A percentile compares a stretch with the other conserved stretches of the same genome.
phyloP scores from a whole-genome alignment of 2,329 filamentous ascomycete genomes.

The Onygenales sp. region DNA sequence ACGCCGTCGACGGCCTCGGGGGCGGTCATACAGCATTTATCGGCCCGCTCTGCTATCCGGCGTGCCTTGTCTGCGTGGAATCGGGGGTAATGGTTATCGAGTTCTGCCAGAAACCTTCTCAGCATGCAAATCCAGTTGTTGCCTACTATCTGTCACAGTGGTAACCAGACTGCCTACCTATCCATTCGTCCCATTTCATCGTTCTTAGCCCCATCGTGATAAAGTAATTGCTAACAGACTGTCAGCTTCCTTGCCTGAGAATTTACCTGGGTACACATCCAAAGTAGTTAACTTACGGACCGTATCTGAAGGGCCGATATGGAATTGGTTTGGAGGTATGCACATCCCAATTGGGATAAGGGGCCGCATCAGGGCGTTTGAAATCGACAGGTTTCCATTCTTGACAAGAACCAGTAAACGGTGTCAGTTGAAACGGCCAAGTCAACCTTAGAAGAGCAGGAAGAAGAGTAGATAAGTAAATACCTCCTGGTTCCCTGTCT shows the following conservation, averaged over 20 bases:
- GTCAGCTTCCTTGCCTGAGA: neutral
- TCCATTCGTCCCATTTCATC: conserved; percentile 65
- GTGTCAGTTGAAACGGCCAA: neutral
- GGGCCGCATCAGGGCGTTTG: conserved; percentile 47
- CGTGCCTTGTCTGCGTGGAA: conserved; percentile 63
- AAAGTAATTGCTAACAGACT: conserved; percentile 49
- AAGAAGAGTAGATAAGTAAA: neutral
- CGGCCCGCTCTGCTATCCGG: conserved; percentile 57
- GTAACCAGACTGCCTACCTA: conserved; percentile 30
- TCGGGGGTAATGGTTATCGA: conserved; percentile 67
- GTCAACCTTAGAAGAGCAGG: neutral
- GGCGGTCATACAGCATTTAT: conserved; percentile 59
- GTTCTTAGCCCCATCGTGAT: conserved; percentile 69
- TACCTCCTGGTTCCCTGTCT: conserved; percentile 40
- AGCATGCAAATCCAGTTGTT: neutral
- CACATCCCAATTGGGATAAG: conserved; percentile 62
- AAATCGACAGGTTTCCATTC: conserved; percentile 53
- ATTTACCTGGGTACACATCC: neutral
- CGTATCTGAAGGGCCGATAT: conserved; percentile 69
- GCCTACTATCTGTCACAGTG: neutral
- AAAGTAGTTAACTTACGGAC: conserved; percentile 40
- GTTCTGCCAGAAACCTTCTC: conserved; percentile 39
- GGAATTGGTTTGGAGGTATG: conserved; percentile 61
- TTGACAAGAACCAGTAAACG: conserved; percentile 7
- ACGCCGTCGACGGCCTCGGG: conserved; percentile 63